phyloP scores from a whole-genome alignment of 2,329 filamentous ascomycete species.

The Talaromyces amestolkiae region DNA sequence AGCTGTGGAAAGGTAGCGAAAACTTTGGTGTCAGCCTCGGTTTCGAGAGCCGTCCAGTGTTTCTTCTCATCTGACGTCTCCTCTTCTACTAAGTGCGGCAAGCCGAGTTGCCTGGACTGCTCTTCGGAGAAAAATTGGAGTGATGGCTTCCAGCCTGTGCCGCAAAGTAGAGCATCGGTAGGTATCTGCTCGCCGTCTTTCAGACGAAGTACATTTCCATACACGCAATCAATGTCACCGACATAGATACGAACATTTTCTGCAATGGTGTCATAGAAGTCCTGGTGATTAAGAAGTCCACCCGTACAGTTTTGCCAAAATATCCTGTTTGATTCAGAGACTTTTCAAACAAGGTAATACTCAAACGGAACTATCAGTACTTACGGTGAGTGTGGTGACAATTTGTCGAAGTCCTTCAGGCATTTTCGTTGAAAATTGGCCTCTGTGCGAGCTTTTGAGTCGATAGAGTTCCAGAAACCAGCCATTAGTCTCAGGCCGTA shows the following conservation, averaged over 20 bases:
- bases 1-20: constrained; percentile 12
- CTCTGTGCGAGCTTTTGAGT: constrained; percentile 11
- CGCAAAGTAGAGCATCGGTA: constrained; percentile 16
- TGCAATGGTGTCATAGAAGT: constrained; percentile 15
- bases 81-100: constrained; percentile 9
- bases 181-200: constrained; percentile 9
- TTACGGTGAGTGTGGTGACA: constrained; percentile 17
- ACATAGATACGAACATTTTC: constrained; percentile 15
- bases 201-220: constrained; percentile 6
- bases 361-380: background rate
- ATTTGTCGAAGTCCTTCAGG: constrained; percentile 16
- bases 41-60: constrained; percentile 9
- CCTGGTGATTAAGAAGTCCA: constrained; percentile 16
- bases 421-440: constrained; percentile 12
- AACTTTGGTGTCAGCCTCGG: constrained; percentile 9
- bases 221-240: constrained; percentile 9
- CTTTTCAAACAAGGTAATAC: background rate
- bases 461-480: constrained; percentile 11
- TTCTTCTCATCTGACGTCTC: constrained; percentile 6
- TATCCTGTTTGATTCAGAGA: constrained; percentile 13
- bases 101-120: constrained; percentile 13
- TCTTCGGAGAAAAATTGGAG: constrained; percentile 15
- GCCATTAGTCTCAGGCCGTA: constrained; percentile 4
- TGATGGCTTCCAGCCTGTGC: constrained; percentile 12
- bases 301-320: constrained; percentile 17